Percentiles rank a stretch among this genome's conserved stretches.
These are phyloP conservation scores for Amauroascus niger DNA, from an alignment of 2,329 filamentous ascomycete species.

Conservation along the genomic window DNA sequence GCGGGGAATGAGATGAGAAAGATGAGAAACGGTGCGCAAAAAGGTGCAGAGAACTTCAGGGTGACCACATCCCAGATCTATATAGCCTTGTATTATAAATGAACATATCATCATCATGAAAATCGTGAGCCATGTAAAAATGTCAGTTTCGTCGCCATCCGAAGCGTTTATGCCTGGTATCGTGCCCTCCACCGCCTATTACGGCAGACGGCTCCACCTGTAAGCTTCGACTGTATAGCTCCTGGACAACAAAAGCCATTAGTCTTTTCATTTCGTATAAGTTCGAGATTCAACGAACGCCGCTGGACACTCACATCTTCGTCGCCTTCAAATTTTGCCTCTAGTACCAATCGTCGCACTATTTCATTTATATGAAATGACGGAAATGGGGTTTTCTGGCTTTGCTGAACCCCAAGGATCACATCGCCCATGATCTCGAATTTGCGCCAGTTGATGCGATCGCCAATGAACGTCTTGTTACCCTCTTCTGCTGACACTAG, in stretches of 20 bases:
- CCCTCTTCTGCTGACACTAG: conserved; percentile 87
- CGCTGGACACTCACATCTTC: conserved; percentile 60
- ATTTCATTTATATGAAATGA: conserved; percentile 51
- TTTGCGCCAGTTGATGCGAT: conserved; percentile 93
- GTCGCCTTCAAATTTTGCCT: conserved; percentile 70
- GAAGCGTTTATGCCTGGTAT: conserved; percentile 35
- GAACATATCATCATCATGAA: conserved; percentile 15
- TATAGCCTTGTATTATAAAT: conserved; percentile 1
- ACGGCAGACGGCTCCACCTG: conserved; percentile 42
- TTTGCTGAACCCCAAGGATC: conserved; percentile 79
- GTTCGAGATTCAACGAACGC: too few relatives aligned
- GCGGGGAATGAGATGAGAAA: not conserved
- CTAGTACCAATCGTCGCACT: conserved; percentile 65
- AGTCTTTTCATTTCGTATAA: conserved; percentile 1
- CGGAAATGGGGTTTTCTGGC: conserved; percentile 71
- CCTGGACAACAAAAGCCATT: conserved; percentile 33
- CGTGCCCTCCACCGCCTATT: conserved; percentile 20
- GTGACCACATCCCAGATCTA: conserved; percentile 12
- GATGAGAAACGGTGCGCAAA: not conserved
- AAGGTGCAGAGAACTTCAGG: not conserved
- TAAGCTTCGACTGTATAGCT: conserved; percentile 50
- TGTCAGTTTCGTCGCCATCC: conserved; percentile 34
- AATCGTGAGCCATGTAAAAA: conserved; percentile 11
- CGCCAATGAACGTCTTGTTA: conserved; percentile 77
- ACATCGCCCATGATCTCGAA: conserved; percentile 95